Percentiles rank a stretch among this genome's conserved stretches.
phyloP scores from a whole-genome alignment of 2,329 filamentous ascomycete species.

The Byssothecium circinans region DNA sequence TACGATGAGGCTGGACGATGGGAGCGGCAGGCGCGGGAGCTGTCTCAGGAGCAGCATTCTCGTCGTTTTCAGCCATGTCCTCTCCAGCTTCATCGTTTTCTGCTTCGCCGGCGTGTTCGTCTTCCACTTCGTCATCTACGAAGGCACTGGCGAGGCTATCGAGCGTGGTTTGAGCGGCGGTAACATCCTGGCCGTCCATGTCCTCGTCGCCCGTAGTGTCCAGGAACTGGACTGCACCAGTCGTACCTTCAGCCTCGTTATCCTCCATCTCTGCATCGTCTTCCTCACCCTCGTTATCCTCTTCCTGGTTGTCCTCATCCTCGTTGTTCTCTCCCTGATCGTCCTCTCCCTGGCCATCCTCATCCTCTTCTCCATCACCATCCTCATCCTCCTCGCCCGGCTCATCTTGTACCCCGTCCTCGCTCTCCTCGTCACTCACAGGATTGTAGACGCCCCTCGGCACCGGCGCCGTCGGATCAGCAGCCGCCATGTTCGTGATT shows the following conservation, averaged over 20 bases:
- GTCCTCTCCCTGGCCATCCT: slow-evolving; percentile 12
- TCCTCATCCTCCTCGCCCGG: slow-evolving; percentile 9
- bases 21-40: slow-evolving; percentile 4
- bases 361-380: slow-evolving; percentile 15
- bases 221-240: no score
- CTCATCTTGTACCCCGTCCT: slow-evolving; percentile 10
- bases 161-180: no score
- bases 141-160: no score
- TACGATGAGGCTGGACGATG: slow-evolving; percentile 20
- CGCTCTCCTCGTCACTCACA: slow-evolving; percentile 6
- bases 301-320: slow-evolving; percentile 5
- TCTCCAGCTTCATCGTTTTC: slow-evolving; percentile 2
- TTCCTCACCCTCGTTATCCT: slow-evolving; percentile 3
- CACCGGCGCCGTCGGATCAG: slow-evolving; percentile 13
- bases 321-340: slow-evolving; percentile 6
- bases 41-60: no score
- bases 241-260: no score
- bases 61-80: slow-evolving; percentile 9
- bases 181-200: no score
- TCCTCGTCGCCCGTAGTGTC: no score
- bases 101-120: no score
- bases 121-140: no score
- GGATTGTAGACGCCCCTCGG: slow-evolving; percentile 12
- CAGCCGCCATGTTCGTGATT: slow-evolving; percentile 12
- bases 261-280: slow-evolving; percentile 6